Percentiles rank a stretch among this genome's conserved stretches.
These are phyloP conservation scores for Aspergillus egyptiacus DNA, from an alignment of 495 filamentous ascomycete species.

Conservation along the genomic window DNA sequence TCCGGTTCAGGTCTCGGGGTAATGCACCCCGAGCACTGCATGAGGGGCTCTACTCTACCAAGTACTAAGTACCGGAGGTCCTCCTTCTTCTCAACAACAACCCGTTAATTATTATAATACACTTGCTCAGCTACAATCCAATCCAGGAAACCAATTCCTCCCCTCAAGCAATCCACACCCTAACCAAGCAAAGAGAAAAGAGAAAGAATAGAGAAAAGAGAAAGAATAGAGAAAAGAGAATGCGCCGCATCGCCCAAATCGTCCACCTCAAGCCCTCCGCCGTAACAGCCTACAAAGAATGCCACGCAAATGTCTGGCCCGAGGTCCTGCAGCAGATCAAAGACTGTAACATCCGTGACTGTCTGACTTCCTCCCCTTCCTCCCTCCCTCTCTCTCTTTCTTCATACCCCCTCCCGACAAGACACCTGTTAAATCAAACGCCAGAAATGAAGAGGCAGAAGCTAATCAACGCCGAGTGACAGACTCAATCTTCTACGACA, in stretches of 20 bases:
- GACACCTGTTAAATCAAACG: no score
- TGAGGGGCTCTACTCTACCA: neutral
- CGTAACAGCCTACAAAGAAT: constrained; percentile 61
- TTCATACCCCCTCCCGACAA: neutral
- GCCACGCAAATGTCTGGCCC: constrained; percentile 67
- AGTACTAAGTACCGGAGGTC: no score
- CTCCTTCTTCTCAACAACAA: neutral
- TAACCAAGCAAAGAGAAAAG: constrained; percentile 4
- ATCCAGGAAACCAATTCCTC: neutral
- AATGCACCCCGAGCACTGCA: constrained; percentile 28
- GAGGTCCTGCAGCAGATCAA: constrained; percentile 67
- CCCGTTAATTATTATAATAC: neutral
- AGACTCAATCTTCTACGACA: constrained; percentile 68
- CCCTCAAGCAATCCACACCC: no score
- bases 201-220: neutral
- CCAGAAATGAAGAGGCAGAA: no score
- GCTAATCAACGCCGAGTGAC: no score
- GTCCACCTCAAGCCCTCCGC: constrained; percentile 63
- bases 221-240: neutral
- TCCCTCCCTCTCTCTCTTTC: neutral
- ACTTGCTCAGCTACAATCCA: no score
- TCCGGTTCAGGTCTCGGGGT: constrained; percentile 24
- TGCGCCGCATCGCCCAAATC: constrained; percentile 57
- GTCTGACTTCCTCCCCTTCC: constrained; percentile 28
- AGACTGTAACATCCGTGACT: constrained; percentile 66